A percentile compares a stretch with the other conserved stretches of the same genome.
Conservation (phyloP, 371 early-diverging fungal genomes). For the Thermomucor indicae-seudaticae region DNA sequence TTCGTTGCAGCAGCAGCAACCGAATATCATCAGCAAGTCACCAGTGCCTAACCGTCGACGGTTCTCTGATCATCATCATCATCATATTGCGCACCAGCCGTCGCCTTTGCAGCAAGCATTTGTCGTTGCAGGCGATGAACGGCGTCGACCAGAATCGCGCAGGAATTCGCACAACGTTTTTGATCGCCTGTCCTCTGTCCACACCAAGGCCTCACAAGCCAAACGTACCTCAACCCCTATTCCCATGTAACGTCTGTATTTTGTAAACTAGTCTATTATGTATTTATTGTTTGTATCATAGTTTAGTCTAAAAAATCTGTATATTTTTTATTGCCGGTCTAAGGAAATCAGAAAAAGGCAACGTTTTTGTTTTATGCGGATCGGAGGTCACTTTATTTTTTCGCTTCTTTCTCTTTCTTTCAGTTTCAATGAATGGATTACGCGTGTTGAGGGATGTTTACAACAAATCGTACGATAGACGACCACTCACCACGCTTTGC, state of each 20-base stretch:
- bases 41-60: slow-evolving; percentile 19
- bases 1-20: slow-evolving; percentile 34
- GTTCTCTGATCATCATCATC: slow-evolving; percentile 1
- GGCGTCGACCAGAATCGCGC: slow-evolving; percentile 9
- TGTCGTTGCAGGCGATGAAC: slow-evolving; percentile 1
- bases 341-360: neutral
- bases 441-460: slow-evolving; percentile 33
- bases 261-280: neutral
- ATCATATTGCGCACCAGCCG: slow-evolving; percentile 17
- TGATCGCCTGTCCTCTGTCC: slow-evolving; percentile 33
- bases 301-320: too few species aligned
- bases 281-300: neutral
- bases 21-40: neutral
- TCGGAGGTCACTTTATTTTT: neutral
- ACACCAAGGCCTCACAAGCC: slow-evolving; percentile 43
- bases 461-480: slow-evolving; percentile 43
- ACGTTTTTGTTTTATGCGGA: neutral
- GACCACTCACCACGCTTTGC: slow-evolving; percentile 67
- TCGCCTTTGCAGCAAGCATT: slow-evolving; percentile 20
- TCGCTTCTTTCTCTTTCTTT: slow-evolving; percentile 5
- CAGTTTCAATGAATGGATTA: slow-evolving; percentile 18
- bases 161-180: slow-evolving; percentile 23
- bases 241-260: slow-evolving; percentile 1
- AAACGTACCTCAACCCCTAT: slow-evolving; percentile 19
- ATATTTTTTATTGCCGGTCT: neutral